Evolutionary conservation across 257 asterid genomes (phyloP), one percentile per base, ranked within the genome.

Genomic region (Ehretia macrophylla): DNA sequence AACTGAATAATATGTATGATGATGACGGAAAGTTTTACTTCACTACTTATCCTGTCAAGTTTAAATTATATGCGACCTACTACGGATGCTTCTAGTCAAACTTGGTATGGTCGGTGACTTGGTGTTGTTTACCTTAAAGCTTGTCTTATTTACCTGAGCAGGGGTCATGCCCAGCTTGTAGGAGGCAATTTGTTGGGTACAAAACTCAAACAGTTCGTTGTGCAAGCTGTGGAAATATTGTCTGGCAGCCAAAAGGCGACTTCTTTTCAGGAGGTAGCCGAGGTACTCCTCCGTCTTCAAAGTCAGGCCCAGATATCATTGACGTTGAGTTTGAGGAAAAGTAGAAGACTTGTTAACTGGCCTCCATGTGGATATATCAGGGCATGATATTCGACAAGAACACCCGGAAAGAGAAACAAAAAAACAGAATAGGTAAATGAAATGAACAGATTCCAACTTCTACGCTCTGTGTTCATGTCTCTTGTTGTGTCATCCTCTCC

Each of bases 81-180:
- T 27, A 27, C 6, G 35, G 35, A 27, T 27, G 35, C 35, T 27
- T 27, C 35, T 27, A 27, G 3, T 27, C 35, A 27, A 27, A 6
- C 4, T 27, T 27, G 6, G 3, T 27, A 27, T 27, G 35, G 35
- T 27, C 6, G 35, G 35, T 27, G 35, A 1, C 6, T 6, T 3
- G 6, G 6, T 27, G 6, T 27, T 27, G n/a, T n/a, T n/a, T n/a
- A n/a, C 6, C 35, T 6, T 27, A 6, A 27, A 27, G 35, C 35
- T 27, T 6, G 6, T 27, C 35, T 27, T 27, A 27, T 27, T 27
- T 27, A 27, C 59, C 14, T 22, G 64, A 62, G 70, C 85, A 93
- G 99, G 99, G 99, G 40, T 85, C 83, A 64, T 93, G 97, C 83
- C 99, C 99, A 16, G 87, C 97, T 44, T 89, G 99, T 72, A 69